phyloP scores from a whole-genome alignment of 228 moss, liverwort and hornwort species.

The Sphagnum magellanicum region DNA sequence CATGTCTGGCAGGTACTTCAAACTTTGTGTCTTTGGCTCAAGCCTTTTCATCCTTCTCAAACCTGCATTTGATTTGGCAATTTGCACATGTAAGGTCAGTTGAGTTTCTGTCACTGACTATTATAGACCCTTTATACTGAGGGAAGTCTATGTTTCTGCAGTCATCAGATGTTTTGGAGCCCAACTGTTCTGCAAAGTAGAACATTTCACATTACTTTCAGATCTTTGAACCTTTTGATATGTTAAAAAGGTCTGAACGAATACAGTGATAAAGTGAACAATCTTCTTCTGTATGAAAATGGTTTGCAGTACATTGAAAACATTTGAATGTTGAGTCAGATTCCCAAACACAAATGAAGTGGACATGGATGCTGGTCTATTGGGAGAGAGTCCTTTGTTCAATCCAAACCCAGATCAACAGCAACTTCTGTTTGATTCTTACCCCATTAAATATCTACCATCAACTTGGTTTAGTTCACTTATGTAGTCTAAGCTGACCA shows the following conservation, averaged over 20 bases:
- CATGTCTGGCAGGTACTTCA: conserved; percentile 79
- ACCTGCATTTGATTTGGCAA: not conserved
- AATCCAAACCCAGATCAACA: not conserved
- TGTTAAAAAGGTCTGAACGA: too few species aligned
- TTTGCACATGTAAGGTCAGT: not conserved
- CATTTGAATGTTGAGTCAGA: not conserved
- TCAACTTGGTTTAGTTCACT: too few species aligned
- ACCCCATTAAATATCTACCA: too few species aligned
- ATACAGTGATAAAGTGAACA: too few species aligned
- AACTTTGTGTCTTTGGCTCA: not conserved
- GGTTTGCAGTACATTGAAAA: not conserved
- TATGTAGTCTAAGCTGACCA: too few species aligned
- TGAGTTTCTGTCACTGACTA: not conserved
- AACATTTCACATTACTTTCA: too few species aligned
- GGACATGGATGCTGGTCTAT: not conserved
- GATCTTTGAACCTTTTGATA: too few species aligned
- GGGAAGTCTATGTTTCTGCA: not conserved
- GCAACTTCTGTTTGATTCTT: not conserved
- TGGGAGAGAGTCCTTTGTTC: not conserved
- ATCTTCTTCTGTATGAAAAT: not conserved
- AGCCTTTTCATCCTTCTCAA: not conserved
- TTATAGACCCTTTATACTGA: not conserved
- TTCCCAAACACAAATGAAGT: too few species aligned
- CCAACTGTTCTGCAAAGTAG: too few species aligned
- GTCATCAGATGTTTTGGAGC: not conserved